Conservation (phyloP, 2,329 filamentous ascomycete species). For the Aspergillus candidus region DNA sequence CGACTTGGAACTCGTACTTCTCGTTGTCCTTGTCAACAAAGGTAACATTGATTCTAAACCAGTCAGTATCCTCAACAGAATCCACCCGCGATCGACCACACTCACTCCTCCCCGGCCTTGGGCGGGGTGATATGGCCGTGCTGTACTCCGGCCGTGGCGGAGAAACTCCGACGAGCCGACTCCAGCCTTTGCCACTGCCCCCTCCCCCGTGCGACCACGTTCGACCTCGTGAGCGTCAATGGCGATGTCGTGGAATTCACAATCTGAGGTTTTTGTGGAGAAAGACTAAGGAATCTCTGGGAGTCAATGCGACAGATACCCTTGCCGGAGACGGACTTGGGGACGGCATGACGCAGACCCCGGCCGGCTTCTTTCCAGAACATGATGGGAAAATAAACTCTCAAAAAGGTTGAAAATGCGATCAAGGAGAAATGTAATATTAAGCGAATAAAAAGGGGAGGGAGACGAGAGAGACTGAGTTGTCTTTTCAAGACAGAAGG, state of each 20-base stretch:
- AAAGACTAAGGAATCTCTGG: slow-evolving; percentile 24
- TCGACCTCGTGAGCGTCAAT: slow-evolving; percentile 9
- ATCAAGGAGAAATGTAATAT: slow-evolving; percentile 3
- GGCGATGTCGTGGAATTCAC: slow-evolving; percentile 10
- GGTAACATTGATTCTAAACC: slow-evolving; percentile 69
- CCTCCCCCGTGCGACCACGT: slow-evolving; percentile 6
- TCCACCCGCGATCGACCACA: slow-evolving; percentile 6
- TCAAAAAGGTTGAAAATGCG: not conserved
- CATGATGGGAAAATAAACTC: slow-evolving; percentile 19
- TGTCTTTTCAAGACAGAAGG: no score
- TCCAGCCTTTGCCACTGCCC: slow-evolving; percentile 20
- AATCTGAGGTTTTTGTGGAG: slow-evolving; percentile 15
- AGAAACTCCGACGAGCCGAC: slow-evolving; percentile 52
- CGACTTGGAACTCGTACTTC: slow-evolving; percentile 69
- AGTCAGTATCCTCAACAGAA: not conserved
- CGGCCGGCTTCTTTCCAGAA: slow-evolving; percentile 29
- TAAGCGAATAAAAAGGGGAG: slow-evolving; percentile 1
- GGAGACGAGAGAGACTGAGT: not conserved
- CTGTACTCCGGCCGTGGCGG: slow-evolving; percentile 51
- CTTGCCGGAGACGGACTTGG: slow-evolving; percentile 55
- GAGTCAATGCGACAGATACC: slow-evolving; percentile 22
- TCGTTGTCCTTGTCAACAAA: slow-evolving; percentile 88
- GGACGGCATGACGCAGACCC: slow-evolving; percentile 45
- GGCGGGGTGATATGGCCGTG: slow-evolving; percentile 82
- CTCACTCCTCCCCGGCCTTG: slow-evolving; percentile 86